Evolutionary conservation across 345 rosid species (phyloP).

Genomic region (Pistacia integerrima): DNA sequence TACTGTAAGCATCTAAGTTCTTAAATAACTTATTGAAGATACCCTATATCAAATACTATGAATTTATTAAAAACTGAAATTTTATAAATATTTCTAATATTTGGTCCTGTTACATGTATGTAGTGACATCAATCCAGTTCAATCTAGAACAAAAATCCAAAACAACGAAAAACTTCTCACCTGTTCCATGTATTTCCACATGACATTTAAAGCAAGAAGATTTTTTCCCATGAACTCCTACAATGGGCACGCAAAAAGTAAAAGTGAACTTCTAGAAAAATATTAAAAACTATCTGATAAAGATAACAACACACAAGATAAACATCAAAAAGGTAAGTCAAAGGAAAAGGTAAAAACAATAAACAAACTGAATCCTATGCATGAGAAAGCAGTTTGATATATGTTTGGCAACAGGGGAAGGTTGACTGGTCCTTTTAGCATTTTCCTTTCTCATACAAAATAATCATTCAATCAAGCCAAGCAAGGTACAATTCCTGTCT

Average conservation of each 20-base stretch:
- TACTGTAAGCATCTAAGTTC: not conserved
- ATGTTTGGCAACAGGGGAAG: not conserved
- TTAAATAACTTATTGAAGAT: not conserved
- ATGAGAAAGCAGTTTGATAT: not conserved
- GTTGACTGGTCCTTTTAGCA: not conserved
- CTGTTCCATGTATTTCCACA: constrained; percentile 99
- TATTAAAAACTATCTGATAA: constrained; percentile 7
- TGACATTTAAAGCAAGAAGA: constrained; percentile 93
- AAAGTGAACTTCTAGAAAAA: not conserved
- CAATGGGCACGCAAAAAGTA: constrained; percentile 25
- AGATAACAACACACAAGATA: not conserved
- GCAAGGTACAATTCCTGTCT: not conserved
- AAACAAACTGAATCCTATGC: not conserved
- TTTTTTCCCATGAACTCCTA: constrained; percentile 98
- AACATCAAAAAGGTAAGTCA: not conserved
- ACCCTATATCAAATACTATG: not conserved
- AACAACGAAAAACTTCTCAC: constrained; percentile 32
- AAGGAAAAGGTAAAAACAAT: not conserved
- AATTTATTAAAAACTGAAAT: not conserved
- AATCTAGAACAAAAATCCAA: not conserved
- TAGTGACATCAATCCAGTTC: not conserved
- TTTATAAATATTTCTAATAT: not conserved
- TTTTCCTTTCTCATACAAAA: not conserved
- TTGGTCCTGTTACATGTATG: not conserved
- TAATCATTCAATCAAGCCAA: constrained; percentile 10